Conservation (phyloP, 257 asterid genomes). For the Parsonsia alboflavescens region DNA sequence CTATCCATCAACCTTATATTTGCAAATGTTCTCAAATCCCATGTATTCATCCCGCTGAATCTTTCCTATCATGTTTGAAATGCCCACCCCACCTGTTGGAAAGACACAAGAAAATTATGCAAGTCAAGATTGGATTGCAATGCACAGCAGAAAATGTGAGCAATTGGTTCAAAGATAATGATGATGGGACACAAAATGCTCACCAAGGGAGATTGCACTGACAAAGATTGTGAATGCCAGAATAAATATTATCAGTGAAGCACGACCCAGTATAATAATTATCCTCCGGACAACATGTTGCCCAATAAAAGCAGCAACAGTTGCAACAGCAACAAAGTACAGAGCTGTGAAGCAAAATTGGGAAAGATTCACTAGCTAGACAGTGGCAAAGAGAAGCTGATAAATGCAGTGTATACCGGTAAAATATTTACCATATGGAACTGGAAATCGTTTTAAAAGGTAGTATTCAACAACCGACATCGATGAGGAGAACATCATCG, state of each 20-base stretch:
- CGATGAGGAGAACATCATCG: conserved; percentile 98
- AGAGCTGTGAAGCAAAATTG: conserved; percentile 43
- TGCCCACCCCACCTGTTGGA: conserved; percentile 86
- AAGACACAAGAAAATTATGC: neutral
- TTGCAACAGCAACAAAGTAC: conserved; percentile 63
- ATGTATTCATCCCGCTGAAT: conserved; percentile 67
- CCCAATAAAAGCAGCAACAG: conserved; percentile 76
- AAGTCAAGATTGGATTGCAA: neutral
- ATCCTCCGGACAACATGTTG: conserved; percentile 75
- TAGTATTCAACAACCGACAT: conserved; percentile 97
- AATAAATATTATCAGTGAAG: conserved; percentile 88
- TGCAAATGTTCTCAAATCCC: conserved; percentile 95
- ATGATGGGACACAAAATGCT: conserved; percentile 10
- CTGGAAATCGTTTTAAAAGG: conserved; percentile 87
- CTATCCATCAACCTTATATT: conserved; percentile 33
- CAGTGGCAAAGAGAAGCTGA: neutral
- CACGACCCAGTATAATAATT: conserved; percentile 69
- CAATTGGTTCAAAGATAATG: neutral
- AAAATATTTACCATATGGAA: conserved; percentile 73
- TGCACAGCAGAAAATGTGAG: neutral
- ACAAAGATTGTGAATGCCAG: conserved; percentile 82
- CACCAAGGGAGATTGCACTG: conserved; percentile 90
- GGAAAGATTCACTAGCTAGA: neutral
- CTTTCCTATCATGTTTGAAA: conserved; percentile 83
- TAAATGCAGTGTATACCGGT: neutral